phyloP scores from a whole-genome alignment of 2,329 filamentous ascomycete species.

The Lecanicillium sp. region DNA sequence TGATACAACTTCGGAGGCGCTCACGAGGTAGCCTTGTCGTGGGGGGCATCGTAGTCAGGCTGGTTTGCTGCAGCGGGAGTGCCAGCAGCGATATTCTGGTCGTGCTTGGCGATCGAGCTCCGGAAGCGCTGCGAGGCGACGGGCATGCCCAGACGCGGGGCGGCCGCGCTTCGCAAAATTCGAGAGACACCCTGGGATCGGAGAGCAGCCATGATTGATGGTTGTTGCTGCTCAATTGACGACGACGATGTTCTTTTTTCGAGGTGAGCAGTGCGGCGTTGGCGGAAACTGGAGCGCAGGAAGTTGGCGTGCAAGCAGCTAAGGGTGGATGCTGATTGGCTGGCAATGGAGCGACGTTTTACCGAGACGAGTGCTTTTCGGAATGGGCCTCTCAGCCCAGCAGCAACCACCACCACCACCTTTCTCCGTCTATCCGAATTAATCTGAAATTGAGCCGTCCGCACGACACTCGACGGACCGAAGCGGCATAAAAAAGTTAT shows the following conservation, averaged over 20 bases:
- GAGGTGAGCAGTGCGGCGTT: slow-evolving; percentile 8
- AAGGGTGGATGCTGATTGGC: slow-evolving; percentile 35
- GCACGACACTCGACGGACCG: slow-evolving; percentile 26
- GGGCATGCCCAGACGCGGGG: slow-evolving; percentile 32
- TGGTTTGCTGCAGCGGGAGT: slow-evolving; percentile 49
- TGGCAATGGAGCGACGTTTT: slow-evolving; percentile 35
- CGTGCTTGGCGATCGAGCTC: slow-evolving; percentile 39
- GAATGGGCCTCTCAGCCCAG: slow-evolving; percentile 24
- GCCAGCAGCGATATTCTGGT: slow-evolving; percentile 20
- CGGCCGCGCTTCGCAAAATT: slow-evolving; percentile 43
- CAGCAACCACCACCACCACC: slow-evolving; percentile 21
- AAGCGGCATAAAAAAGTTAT: slow-evolving; percentile 16
- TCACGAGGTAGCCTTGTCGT: slow-evolving; percentile 90
- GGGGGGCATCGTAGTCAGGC: slow-evolving; percentile 72
- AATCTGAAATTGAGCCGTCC: slow-evolving; percentile 31
- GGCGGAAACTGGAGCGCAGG: slow-evolving; percentile 6
- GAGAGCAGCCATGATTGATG: slow-evolving; percentile 56
- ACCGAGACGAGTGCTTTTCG: slow-evolving; percentile 47
- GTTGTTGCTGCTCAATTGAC: slow-evolving; percentile 14
- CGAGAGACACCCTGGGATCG: slow-evolving; percentile 49
- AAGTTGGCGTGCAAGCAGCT: slow-evolving; percentile 6
- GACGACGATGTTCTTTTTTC: background rate
- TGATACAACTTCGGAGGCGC: slow-evolving; percentile 11
- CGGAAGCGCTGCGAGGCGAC: slow-evolving; percentile 48
- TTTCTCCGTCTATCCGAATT: slow-evolving; percentile 13